These are phyloP conservation scores for Sporisorium iseilematis-ciliati DNA, from an alignment of 1,284 basidiomycete species.

Conservation along the genomic window DNA sequence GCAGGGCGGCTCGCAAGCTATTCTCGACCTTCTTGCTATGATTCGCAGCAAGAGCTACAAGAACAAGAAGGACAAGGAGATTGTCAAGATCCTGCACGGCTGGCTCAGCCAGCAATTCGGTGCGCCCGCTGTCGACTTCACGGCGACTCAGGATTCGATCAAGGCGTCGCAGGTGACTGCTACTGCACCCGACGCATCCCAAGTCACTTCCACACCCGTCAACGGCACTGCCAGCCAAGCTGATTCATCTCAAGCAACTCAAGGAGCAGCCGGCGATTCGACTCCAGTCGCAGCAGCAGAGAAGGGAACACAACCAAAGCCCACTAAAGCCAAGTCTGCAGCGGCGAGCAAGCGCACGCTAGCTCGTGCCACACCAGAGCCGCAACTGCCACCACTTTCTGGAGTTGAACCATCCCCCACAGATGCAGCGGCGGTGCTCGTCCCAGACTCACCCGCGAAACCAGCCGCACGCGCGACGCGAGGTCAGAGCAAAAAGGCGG, in stretches of 20 bases:
- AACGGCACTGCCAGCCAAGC: not conserved
- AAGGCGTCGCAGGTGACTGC: constrained; percentile 8
- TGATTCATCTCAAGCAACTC: not conserved
- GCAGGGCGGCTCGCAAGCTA: constrained; percentile 29
- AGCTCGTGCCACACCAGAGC: constrained; percentile 16
- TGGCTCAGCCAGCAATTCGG: constrained; percentile 31
- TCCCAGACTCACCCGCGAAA: constrained; percentile 13
- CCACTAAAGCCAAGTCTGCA: constrained; percentile 8
- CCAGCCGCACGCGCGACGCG: constrained; percentile 8
- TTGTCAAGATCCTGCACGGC: constrained; percentile 1
- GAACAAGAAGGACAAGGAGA: constrained; percentile 33
- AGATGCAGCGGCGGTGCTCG: not conserved
- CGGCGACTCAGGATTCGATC: constrained; percentile 10
- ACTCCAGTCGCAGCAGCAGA: not conserved
- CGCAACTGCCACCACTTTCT: constrained; percentile 31
- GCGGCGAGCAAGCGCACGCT: constrained; percentile 10
- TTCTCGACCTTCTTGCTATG: constrained; percentile 29
- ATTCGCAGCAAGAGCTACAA: constrained; percentile 23
- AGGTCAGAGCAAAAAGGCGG: constrained; percentile 15
- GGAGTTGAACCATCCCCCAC: constrained; percentile 16
- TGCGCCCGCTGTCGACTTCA: constrained; percentile 3
- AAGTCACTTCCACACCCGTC: not conserved
- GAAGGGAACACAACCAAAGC: constrained; percentile 10
- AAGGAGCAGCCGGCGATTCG: not conserved
- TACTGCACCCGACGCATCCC: not conserved